Percentiles rank a stretch among this genome's conserved stretches.
phyloP scores from a whole-genome alignment of 2,329 filamentous ascomycete species.

The Pseudogymnoascus sp. region DNA sequence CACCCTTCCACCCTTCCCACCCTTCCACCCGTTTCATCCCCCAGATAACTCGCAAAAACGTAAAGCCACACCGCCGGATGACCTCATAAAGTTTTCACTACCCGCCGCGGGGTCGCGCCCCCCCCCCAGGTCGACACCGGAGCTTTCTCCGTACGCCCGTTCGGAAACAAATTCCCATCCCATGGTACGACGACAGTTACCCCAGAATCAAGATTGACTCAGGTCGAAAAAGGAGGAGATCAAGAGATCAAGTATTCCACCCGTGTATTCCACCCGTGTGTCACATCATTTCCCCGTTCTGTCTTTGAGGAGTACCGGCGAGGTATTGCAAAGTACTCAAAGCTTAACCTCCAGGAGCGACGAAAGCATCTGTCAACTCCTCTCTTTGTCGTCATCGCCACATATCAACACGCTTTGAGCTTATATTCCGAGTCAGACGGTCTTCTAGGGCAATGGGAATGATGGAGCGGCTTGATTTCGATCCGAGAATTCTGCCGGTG shows the following conservation, averaged over 20 bases:
- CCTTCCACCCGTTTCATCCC: slow-evolving; percentile 9
- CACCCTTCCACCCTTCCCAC: slow-evolving; percentile 16
- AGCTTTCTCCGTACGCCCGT: background rate
- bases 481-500: background rate
- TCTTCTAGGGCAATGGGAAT: background rate
- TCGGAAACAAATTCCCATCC: background rate
- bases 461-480: background rate
- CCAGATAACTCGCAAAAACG: slow-evolving; percentile 22
- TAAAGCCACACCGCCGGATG: slow-evolving; percentile 3
- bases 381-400: background rate
- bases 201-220: background rate
- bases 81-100: background rate
- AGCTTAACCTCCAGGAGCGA: background rate
- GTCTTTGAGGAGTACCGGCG: background rate
- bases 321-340: background rate
- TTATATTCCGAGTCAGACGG: background rate
- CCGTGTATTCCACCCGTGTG: background rate
- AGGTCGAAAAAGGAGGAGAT: background rate
- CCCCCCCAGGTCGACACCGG: background rate
- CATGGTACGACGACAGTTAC: background rate
- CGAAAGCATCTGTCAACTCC: background rate
- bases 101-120: background rate
- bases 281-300: background rate
- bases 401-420: background rate
- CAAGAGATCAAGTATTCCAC: background rate